These are phyloP conservation scores for Neonectria sp. DNA, from an alignment of 2,329 filamentous ascomycete species.

Conservation along the genomic window DNA sequence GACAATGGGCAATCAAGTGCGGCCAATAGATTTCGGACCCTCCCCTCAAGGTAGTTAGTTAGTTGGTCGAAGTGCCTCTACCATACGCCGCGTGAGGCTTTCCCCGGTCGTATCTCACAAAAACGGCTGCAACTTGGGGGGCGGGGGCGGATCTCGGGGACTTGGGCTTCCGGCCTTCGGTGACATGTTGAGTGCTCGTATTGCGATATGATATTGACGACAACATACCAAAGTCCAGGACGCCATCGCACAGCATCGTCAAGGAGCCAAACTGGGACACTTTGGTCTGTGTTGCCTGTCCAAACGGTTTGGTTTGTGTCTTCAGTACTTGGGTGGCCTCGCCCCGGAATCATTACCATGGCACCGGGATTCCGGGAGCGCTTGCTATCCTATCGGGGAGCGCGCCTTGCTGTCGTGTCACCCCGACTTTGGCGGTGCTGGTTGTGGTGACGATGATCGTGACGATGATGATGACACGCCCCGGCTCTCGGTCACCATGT, in stretches of 20 bases:
- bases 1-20: conserved; percentile 23
- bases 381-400: conserved; percentile 16
- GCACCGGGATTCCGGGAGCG: conserved; percentile 10
- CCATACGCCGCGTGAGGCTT: conserved; percentile 12
- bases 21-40: conserved; percentile 44
- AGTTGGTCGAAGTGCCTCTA: conserved; percentile 11
- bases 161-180: conserved; percentile 11
- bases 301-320: conserved; percentile 4
- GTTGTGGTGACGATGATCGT: conserved; percentile 7
- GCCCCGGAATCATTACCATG: conserved; percentile 7
- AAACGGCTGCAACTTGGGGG: conserved; percentile 30
- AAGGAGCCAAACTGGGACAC: conserved; percentile 1
- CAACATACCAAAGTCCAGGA: background rate
- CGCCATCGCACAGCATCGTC: background rate
- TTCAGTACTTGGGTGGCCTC: conserved; percentile 12
- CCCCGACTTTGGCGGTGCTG: conserved; percentile 1
- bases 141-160: conserved; percentile 26
- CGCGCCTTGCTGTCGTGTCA: conserved; percentile 11
- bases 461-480: conserved; percentile 18
- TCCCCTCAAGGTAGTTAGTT: conserved; percentile 27
- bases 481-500: conserved; percentile 11
- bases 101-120: conserved; percentile 44
- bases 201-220: conserved; percentile 4
- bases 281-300: background rate
- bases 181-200: conserved; percentile 20